Conservation (phyloP, 768 basidiomycete genomes). For the Boletellus sp. region DNA sequence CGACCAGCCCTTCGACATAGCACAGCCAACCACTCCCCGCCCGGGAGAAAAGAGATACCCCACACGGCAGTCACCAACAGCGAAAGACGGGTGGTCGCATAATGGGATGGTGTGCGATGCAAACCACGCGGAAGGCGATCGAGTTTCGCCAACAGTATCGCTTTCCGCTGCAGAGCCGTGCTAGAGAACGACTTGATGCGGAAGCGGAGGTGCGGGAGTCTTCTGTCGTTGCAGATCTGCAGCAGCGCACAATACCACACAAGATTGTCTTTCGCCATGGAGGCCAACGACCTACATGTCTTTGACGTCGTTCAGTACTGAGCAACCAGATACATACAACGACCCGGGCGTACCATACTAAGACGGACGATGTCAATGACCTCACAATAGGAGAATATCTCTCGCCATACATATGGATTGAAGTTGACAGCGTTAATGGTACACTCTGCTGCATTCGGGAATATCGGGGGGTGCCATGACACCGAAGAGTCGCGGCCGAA, state of each 20-base stretch:
- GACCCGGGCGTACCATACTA: conserved; percentile 4
- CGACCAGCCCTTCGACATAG: neutral
- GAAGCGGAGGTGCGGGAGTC: conserved; percentile 1
- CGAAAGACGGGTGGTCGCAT: neutral
- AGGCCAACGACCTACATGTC: conserved; percentile 6
- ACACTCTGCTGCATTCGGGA: neutral
- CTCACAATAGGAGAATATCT: conserved; percentile 10
- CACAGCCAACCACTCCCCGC: conserved; percentile 9
- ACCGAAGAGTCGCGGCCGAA: neutral
- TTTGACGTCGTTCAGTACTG: neutral
- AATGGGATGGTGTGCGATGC: neutral
- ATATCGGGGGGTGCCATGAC: neutral
- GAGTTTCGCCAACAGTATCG: conserved; percentile 3
- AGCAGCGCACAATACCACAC: conserved; percentile 7
- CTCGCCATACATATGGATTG: conserved; percentile 2
- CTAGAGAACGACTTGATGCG: neutral
- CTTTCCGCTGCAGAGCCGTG: conserved; percentile 2
- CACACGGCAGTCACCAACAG: neutral
- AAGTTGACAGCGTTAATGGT: neutral
- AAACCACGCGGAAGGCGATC: conserved; percentile 1
- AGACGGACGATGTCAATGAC: conserved; percentile 8
- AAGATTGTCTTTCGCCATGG: neutral
- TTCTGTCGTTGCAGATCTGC: conserved; percentile 1
- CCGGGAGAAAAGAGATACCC: conserved; percentile 9
- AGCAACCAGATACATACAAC: neutral